Evolutionary conservation across 352 stramenopile species (phyloP).

Genomic region (Thraustotheca clavata): DNA sequence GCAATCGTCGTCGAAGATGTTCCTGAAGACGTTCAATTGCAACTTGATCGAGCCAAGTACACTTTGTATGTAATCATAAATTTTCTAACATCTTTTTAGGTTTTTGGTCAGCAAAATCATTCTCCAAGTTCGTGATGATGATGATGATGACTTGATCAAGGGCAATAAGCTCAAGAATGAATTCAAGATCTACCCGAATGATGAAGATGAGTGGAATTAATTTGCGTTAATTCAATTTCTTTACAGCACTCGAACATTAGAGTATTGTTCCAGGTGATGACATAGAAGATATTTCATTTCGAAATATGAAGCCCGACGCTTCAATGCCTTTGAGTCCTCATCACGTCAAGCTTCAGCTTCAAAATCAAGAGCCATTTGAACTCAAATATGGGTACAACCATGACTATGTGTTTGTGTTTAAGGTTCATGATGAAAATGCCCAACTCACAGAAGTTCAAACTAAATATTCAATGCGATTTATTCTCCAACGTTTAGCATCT

Average conservation of each 20-base stretch:
- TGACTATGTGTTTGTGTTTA: conserved; percentile 76
- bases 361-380: conserved; percentile 48
- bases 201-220: conserved; percentile 34
- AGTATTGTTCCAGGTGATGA: no score
- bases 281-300: no score
- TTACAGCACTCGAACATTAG: not conserved
- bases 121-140: conserved; percentile 60
- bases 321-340: not conserved
- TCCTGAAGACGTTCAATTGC: conserved; percentile 49
- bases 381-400: conserved; percentile 63
- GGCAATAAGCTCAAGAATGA: conserved; percentile 74
- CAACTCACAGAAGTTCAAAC: conserved; percentile 48
- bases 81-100: not conserved
- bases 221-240: not conserved
- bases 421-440: conserved; percentile 61
- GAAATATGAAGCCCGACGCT: no score
- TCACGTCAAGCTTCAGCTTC: conserved; percentile 20
- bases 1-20: conserved; percentile 61
- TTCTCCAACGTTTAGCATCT: conserved; percentile 54
- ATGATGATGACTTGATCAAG: conserved; percentile 41
- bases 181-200: conserved; percentile 69
- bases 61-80: not conserved
- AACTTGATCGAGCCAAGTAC: conserved; percentile 49
- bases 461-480: conserved; percentile 59
- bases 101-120: conserved; percentile 74